A percentile compares a stretch with the other conserved stretches of the same genome.
phyloP scores from a whole-genome alignment of 495 filamentous ascomycete genomes.

The Sabuloglossum arenarium region DNA sequence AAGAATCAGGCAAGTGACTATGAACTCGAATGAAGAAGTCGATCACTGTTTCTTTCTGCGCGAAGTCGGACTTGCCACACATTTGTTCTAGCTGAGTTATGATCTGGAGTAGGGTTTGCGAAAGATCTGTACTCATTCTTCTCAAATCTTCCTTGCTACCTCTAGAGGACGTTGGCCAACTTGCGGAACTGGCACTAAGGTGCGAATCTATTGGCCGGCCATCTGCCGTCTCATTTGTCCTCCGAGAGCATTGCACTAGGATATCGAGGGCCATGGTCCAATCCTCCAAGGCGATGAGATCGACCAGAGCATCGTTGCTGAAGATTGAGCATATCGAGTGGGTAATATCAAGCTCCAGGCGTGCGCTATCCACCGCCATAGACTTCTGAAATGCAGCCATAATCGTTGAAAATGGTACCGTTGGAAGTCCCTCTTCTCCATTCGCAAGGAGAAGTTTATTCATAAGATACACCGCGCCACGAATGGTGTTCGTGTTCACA shows the following conservation, averaged over 20 bases:
- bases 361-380: slow-evolving; percentile 14
- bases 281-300: background rate
- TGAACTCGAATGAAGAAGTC: slow-evolving; percentile 45
- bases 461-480: slow-evolving; percentile 48
- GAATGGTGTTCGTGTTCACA: slow-evolving; percentile 39
- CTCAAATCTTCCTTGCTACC: slow-evolving; percentile 9
- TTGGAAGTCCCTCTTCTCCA: slow-evolving; percentile 38
- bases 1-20: slow-evolving; percentile 33
- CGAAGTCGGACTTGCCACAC: slow-evolving; percentile 25
- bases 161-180: slow-evolving; percentile 2
- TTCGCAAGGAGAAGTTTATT: slow-evolving; percentile 40
- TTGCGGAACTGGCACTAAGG: background rate
- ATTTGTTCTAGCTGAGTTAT: slow-evolving; percentile 19
- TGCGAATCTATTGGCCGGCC: slow-evolving; percentile 22
- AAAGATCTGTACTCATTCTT: slow-evolving; percentile 10
- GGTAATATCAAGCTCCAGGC: slow-evolving; percentile 15
- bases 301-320: slow-evolving; percentile 8
- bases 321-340: slow-evolving; percentile 14
- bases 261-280: slow-evolving; percentile 23
- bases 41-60: slow-evolving; percentile 41
- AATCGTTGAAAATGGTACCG: slow-evolving; percentile 28
- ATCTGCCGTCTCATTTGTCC: slow-evolving; percentile 2
- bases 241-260: slow-evolving; percentile 18
- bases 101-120: slow-evolving; percentile 13
- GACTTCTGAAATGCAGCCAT: slow-evolving; percentile 15